Conservation (phyloP, 1,284 basidiomycete genomes). For the Veloboletus limbatus region DNA sequence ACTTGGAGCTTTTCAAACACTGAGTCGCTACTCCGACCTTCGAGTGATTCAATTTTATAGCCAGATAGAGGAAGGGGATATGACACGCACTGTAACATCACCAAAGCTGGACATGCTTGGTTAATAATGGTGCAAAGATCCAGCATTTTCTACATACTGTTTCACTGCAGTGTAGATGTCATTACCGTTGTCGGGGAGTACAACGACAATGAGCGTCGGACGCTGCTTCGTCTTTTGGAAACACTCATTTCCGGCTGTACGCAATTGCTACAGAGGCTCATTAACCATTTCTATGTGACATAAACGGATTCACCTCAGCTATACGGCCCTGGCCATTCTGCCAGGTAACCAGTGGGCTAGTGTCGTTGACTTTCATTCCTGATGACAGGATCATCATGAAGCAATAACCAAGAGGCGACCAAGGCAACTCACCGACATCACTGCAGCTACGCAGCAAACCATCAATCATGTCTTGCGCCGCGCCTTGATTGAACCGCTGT, state of each 20-base stretch:
- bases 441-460: constrained; percentile 47
- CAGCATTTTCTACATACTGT: constrained; percentile 50
- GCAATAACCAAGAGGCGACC: not conserved
- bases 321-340: constrained; percentile 55
- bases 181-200: constrained; percentile 71
- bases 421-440: constrained; percentile 51
- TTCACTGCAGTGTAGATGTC: constrained; percentile 75
- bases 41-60: constrained; percentile 5
- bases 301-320: constrained; percentile 37
- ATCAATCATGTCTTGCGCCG: constrained; percentile 48
- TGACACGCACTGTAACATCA: constrained; percentile 52
- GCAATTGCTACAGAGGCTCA: constrained; percentile 42
- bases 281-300: constrained; percentile 3
- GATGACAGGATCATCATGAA: not conserved
- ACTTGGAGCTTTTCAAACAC: constrained; percentile 65
- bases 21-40: constrained; percentile 72
- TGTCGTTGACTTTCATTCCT: constrained; percentile 53
- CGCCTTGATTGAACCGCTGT: constrained; percentile 45
- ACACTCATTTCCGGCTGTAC: constrained; percentile 44
- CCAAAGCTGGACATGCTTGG: constrained; percentile 51
- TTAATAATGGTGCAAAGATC: constrained; percentile 1
- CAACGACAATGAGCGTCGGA: constrained; percentile 60
- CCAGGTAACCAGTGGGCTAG: constrained; percentile 45
- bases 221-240: constrained; percentile 36
- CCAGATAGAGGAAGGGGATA: not conserved